Base-by-base conservation (phyloP, 176 grass and related monocot genomes). In the Metroxylon sagu region DNA sequence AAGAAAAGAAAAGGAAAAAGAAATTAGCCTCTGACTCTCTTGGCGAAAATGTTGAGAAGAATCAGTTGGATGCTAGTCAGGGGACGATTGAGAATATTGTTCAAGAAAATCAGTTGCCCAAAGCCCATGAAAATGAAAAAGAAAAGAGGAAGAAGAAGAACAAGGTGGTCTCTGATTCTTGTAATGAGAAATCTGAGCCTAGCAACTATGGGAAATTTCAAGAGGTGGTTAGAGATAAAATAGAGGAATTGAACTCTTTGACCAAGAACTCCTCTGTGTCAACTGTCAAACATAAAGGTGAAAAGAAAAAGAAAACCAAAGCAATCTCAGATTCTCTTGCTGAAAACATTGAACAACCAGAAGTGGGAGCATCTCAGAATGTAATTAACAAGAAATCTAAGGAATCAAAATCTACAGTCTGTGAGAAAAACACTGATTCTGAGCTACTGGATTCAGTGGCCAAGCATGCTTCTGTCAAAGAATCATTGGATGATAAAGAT, bases 111-210 rank as follows among this genome's bases (percentile, higher is more conserved):
- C 28, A 64, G 57, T 56, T 55, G 53, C 14, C 29, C 29, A 58
- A 50, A 55, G 7, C 6, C 52, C 62, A 53, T 27, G 74, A 64
- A 51, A 69, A 70, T 35, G 56, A 53, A 2, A 85, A 79, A 73
- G 80, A 80, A 3, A 84, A 84, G 62, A 85, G 79, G 52, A 78
- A 18, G 58, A 89, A 82, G 60, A 90, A 82, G 57, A 62, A 71
- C 5, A 80, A 70, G 27, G 67, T 68, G 0, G 54, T 70, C 18
- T 74, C 16, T 49, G 25, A 50, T 65, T 2, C 54, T 51, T 25
- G 14, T 57, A 56, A 56, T 50, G 61, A 57, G 31, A 12, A 19
- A 15, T 39, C 6, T 57, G 53, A 73, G 19, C 18, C 16, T 63
- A 10, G 15, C 16, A 26, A 59, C 14, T 16, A 21, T 54, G 28